A percentile compares a stretch with the other conserved stretches of the same genome.
phyloP scores from a whole-genome alignment of 176 grass and related monocot species.

The Triticum dicoccoides region DNA sequence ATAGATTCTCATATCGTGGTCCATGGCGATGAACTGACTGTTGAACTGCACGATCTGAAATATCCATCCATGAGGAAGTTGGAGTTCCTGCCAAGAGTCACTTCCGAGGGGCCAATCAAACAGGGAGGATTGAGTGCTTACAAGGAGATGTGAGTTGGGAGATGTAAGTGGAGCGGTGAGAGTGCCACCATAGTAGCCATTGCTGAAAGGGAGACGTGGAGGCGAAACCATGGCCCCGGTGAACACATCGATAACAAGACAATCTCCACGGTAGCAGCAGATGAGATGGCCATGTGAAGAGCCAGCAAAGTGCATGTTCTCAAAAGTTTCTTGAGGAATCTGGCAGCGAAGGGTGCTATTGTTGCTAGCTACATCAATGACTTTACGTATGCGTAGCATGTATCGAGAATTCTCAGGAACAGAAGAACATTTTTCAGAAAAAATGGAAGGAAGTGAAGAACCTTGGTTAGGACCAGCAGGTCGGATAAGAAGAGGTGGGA shows the following conservation, averaged over 20 bases:
- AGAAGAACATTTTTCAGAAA: background rate
- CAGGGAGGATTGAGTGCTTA: background rate
- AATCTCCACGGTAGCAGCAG: background rate
- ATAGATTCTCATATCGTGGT: background rate
- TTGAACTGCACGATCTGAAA: background rate
- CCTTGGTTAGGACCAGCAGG: background rate
- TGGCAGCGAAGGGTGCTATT: background rate
- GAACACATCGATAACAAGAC: background rate
- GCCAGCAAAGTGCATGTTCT: background rate
- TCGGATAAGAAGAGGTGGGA: constrained; percentile 31
- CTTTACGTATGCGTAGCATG: background rate
- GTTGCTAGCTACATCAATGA: background rate
- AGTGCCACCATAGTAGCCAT: background rate
- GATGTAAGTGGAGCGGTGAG: background rate
- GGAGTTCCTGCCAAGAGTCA: background rate
- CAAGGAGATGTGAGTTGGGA: background rate
- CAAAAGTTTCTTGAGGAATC: background rate
- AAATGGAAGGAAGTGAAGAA: background rate
- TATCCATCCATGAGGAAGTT: background rate
- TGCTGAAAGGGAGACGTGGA: background rate
- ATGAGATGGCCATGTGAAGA: background rate
- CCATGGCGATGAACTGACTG: background rate
- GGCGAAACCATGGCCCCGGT: background rate
- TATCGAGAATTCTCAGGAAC: background rate
- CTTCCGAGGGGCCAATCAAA: background rate